Conservation (phyloP, 306 rosid species). For the Macrotyloma uniflorum region DNA sequence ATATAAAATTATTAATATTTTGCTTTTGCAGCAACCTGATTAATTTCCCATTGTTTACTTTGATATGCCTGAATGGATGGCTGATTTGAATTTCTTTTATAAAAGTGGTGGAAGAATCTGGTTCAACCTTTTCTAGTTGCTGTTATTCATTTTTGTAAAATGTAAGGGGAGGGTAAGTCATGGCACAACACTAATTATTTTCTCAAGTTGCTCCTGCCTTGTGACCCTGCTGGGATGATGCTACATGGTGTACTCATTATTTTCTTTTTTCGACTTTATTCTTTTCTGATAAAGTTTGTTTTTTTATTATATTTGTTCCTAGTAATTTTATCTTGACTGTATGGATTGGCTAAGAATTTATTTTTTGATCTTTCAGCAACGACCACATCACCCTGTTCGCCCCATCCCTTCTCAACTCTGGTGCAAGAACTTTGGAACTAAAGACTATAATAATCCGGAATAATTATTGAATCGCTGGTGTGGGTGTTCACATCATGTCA, state of each 20-base stretch:
- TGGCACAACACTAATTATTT: neutral
- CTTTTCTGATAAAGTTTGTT: neutral
- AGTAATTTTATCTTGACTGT: neutral
- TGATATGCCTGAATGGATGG: slow-evolving; percentile 32
- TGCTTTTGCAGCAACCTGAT: slow-evolving; percentile 35
- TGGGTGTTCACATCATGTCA: slow-evolving; percentile 26
- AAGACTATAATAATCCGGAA: slow-evolving; percentile 62
- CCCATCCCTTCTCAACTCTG: slow-evolving; percentile 96
- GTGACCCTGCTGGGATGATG: neutral
- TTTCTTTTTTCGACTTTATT: neutral
- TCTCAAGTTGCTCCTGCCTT: neutral
- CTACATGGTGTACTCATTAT: neutral
- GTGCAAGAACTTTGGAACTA: slow-evolving; percentile 95
- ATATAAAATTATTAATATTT: slow-evolving; percentile 2
- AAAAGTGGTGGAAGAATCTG: slow-evolving; percentile 24
- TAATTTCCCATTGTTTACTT: slow-evolving; percentile 26
- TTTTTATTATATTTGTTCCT: neutral
- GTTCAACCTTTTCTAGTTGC: slow-evolving; percentile 29
- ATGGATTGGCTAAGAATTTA: slow-evolving; percentile 34
- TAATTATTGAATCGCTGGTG: slow-evolving; percentile 29
- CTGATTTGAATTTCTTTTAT: slow-evolving; percentile 14
- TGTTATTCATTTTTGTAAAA: neutral
- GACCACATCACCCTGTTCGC: slow-evolving; percentile 96
- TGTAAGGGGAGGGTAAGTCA: neutral
- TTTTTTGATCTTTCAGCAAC: slow-evolving; percentile 72